Evolutionary conservation across 2,329 filamentous ascomycete genomes (phyloP), one percentile per base, ranked within the genome.

Genomic region (Mycosphaerelloides madeirae): DNA sequence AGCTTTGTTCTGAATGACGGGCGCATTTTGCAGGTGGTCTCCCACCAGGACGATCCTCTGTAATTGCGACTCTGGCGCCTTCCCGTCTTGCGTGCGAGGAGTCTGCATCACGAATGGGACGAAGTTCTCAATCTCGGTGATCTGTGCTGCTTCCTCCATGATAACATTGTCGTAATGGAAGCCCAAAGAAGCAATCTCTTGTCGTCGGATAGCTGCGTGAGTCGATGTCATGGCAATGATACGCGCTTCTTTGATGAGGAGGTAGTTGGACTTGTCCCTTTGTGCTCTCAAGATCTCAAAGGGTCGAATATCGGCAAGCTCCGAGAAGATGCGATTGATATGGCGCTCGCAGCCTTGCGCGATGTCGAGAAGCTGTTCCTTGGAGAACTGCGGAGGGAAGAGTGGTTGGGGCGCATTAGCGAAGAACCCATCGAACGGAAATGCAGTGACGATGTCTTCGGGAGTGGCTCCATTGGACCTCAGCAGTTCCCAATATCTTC

Each of bases 191-290:
- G 88, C 85, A 57, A 98, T 97, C 59, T 97, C 91, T 52, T 87
- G 82, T 51, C 91, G 78, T 49, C 89, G 82, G 78, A 98, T 98
- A 1, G 93, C 93, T 3, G 93, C 94, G 66, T 98, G 93, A 0
- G 94, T 98, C 3, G 90, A 94, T 14, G 93, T 98, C 94, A 98
- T 98, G 46, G 93, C 94, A 53, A 98, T 84, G 51, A 98, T 93
- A 29, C 93, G 84, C n/a, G 94, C 94, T 68, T 97, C 91, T 59
- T 89, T 96, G 5, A 89, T 85, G 28, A 98, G 78, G 5, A 98
- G 80, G 61, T 98, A 98, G 65, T 97, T 97, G 40, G 90, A 85
- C 70, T 94, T 96, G 64, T 98, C 93, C 29, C 86, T 83, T 52
- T 90, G 86, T 43, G 85, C 84, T 40, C 89, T 82, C 44, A 98